These are phyloP conservation scores for Scutellaria baicalensis DNA, from an alignment of 257 asterid genomes.

Conservation along the genomic window DNA sequence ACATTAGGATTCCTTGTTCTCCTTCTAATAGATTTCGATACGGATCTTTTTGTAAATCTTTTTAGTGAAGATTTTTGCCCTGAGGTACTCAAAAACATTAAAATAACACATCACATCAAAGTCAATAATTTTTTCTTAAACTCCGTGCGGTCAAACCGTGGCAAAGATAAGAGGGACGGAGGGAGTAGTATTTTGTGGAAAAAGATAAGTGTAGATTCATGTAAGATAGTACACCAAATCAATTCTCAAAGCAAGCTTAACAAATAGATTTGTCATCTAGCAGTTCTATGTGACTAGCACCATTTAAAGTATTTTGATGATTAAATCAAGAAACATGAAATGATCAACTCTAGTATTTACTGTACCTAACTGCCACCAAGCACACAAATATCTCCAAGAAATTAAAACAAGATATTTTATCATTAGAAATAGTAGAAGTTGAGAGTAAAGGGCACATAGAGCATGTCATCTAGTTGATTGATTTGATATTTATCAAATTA, in stretches of 20 bases:
- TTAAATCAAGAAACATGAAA: neutral
- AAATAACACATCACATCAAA: too few species aligned
- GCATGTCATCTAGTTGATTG: neutral
- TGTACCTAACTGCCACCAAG: conserved; percentile 1
- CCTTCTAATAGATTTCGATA: too few species aligned
- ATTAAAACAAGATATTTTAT: neutral
- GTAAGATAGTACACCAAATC: too few species aligned
- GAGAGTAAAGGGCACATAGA: neutral
- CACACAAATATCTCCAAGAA: conserved; percentile 1
- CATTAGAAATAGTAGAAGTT: neutral
- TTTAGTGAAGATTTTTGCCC: too few species aligned
- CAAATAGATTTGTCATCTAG: neutral
- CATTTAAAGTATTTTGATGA: neutral
- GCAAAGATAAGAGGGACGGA: too few species aligned
- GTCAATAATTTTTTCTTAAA: too few species aligned
- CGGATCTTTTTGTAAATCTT: too few species aligned
- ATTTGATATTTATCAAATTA: neutral
- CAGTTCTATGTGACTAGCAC: neutral
- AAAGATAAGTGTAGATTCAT: too few species aligned
- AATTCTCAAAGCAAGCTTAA: neutral
- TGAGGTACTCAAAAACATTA: too few species aligned
- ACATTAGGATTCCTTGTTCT: too few species aligned
- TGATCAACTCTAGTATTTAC: neutral
- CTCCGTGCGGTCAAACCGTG: too few species aligned
- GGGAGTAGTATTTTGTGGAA: too few species aligned